Conservation (phyloP, 2,329 filamentous ascomycete genomes). For the Bipolaris bicolor region DNA sequence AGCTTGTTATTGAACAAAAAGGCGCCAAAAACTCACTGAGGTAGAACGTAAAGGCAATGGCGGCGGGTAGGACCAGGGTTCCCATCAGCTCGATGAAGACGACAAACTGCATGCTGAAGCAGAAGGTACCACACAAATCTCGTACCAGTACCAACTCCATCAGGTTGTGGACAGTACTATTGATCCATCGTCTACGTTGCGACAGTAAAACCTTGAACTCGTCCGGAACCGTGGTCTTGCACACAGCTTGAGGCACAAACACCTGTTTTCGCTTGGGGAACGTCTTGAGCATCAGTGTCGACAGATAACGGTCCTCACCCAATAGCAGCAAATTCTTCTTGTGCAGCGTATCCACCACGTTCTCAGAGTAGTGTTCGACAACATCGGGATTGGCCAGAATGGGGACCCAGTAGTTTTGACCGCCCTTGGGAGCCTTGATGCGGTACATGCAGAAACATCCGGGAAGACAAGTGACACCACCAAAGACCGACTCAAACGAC, state of each 20-base stretch:
- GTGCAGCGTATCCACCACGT: conserved; percentile 96
- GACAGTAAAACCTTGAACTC: conserved; percentile 90
- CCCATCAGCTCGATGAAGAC: conserved; percentile 94
- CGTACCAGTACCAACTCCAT: conserved; percentile 96
- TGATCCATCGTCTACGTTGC: conserved; percentile 97
- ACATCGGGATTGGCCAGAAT: conserved; percentile 98
- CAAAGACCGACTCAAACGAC: conserved; percentile 97
- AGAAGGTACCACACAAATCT: conserved; percentile 97
- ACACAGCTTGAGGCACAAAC: conserved; percentile 97
- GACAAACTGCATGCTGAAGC: conserved; percentile 99
- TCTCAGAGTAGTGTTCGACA: conserved; percentile 98
- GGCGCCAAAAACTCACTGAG: conserved; percentile 69
- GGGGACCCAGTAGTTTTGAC: conserved; percentile 99
- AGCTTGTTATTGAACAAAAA: conserved; percentile 1
- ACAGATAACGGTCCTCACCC: conserved; percentile 93
- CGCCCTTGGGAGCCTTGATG: conserved; percentile 98
- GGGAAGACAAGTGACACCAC: conserved; percentile 96
- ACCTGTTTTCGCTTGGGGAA: conserved; percentile 99
- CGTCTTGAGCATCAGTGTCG: conserved; percentile 96
- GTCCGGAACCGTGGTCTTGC: conserved; percentile 97
- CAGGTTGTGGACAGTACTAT: conserved; percentile 97
- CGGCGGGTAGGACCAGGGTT: conserved; percentile 91
- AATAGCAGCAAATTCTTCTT: conserved; percentile 94
- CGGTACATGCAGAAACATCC: conserved; percentile 99
- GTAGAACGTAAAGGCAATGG: conserved; percentile 96